A percentile compares a stretch with the other conserved stretches of the same genome.
Conservation (phyloP, 2,329 filamentous ascomycete genomes). For the Diaporthe nobilis region DNA sequence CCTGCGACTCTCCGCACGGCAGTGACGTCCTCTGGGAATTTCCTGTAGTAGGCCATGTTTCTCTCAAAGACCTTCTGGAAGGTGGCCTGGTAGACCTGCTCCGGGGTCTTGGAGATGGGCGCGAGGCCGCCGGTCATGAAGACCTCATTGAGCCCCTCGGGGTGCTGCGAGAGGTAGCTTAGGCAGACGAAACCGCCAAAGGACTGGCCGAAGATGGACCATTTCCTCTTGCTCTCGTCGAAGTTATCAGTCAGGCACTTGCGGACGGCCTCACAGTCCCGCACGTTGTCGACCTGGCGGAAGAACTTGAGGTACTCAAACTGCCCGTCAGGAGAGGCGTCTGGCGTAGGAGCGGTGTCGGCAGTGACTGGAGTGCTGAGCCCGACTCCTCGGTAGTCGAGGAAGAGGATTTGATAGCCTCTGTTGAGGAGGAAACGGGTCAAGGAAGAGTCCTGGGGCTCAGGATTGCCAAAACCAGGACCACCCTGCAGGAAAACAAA, state of each 20-base stretch:
- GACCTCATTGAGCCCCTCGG: conserved; percentile 82
- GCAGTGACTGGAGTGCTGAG: conserved; percentile 85
- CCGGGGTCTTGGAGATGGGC: conserved; percentile 78
- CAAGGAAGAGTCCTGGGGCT: conserved; percentile 81
- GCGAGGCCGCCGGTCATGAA: conserved; percentile 90
- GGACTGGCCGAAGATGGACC: conserved; percentile 90
- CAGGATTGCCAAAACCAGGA: conserved; percentile 82
- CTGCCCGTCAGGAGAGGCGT: conserved; percentile 73
- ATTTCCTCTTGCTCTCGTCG: conserved; percentile 75
- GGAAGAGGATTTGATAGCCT: conserved; percentile 86
- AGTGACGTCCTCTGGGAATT: conserved; percentile 85
- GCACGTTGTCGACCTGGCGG: conserved; percentile 90
- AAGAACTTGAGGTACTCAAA: conserved; percentile 87
- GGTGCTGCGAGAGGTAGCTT: conserved; percentile 87
- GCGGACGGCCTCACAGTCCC: conserved; percentile 89
- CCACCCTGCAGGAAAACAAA: conserved; percentile 87
- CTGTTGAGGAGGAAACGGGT: conserved; percentile 80
- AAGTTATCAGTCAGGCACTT: conserved; percentile 79
- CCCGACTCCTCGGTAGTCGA: conserved; percentile 94
- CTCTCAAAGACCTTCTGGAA: conserved; percentile 79
- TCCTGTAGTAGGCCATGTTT: conserved; percentile 84
- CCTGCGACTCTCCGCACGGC: conserved; percentile 76
- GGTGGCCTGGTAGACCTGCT: conserved; percentile 81
- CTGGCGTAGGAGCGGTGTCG: conserved; percentile 76
- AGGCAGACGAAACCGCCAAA: conserved; percentile 91